Conservation (phyloP, 2,329 filamentous ascomycete genomes). For the Fusarium pseudonygamai region DNA sequence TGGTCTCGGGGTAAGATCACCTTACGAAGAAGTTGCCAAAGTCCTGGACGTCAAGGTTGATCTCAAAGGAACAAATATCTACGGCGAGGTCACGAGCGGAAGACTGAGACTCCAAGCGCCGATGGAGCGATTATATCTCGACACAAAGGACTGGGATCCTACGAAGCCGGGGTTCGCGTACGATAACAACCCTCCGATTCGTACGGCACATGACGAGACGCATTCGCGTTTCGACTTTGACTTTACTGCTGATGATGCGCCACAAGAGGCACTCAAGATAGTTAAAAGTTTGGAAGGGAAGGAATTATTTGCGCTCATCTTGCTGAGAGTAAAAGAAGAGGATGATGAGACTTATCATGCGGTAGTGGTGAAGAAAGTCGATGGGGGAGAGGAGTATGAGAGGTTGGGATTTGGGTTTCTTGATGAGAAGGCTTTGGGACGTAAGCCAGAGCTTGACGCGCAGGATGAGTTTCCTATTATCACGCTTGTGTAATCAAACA, state of each 20-base stretch:
- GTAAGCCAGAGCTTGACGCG: background rate
- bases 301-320: background rate
- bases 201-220: background rate
- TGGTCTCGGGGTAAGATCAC: rapidly evolving
- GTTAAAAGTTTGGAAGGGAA: background rate
- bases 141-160: background rate
- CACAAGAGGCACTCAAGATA: background rate
- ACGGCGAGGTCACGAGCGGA: background rate
- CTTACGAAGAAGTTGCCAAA: background rate
- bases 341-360: background rate
- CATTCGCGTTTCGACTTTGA: background rate
- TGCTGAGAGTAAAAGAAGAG: rapidly evolving
- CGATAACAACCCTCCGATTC: background rate
- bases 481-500: background rate
- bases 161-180: background rate
- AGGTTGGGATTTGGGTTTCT: background rate
- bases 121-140: background rate
- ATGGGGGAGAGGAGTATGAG: background rate
- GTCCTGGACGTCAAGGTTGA: background rate
- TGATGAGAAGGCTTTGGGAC: background rate
- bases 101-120: background rate
- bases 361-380: background rate
- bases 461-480: background rate
- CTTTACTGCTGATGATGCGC: background rate
- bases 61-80: background rate